Conservation (phyloP, 441 rosid species). For the Populus trichocarpa region DNA sequence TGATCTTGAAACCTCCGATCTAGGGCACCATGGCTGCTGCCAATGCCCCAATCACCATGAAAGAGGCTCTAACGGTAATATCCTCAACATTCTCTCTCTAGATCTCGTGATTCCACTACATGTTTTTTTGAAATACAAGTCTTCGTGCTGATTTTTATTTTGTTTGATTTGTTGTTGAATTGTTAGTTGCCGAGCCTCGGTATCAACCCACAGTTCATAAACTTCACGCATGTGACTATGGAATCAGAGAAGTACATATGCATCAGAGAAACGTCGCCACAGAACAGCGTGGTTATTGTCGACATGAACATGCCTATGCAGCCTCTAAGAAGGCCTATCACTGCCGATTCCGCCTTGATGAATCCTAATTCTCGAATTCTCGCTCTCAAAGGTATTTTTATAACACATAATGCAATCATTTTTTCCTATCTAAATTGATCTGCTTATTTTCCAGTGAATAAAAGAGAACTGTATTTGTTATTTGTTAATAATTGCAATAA, state of each 20-base stretch:
- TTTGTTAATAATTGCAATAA: not conserved
- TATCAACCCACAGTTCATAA: conserved; percentile 69
- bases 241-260: conserved; percentile 48
- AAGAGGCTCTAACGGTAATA: conserved; percentile 37
- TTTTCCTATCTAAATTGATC: not conserved
- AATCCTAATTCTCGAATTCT: conserved; percentile 75
- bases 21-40: conserved; percentile 40
- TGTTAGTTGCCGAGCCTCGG: conserved; percentile 60
- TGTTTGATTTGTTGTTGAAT: not conserved
- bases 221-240: conserved; percentile 71
- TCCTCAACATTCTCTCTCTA: not conserved
- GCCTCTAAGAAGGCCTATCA: conserved; percentile 79
- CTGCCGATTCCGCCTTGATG: conserved; percentile 86
- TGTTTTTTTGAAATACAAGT: not conserved
- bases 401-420: not conserved
- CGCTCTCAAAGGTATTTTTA: conserved; percentile 61
- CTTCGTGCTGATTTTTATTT: not conserved
- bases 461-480: not conserved
- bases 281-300: conserved; percentile 77
- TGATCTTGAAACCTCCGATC: conserved; percentile 5
- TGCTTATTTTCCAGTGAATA: not conserved
- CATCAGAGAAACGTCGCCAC: conserved; percentile 72
- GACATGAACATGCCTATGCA: conserved; percentile 86
- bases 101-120: not conserved
- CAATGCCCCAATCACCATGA: conserved; percentile 45